These are phyloP conservation scores for Chlamydomonas urium DNA, from an alignment of 139 green algal genomes.

Conservation along the genomic window DNA sequence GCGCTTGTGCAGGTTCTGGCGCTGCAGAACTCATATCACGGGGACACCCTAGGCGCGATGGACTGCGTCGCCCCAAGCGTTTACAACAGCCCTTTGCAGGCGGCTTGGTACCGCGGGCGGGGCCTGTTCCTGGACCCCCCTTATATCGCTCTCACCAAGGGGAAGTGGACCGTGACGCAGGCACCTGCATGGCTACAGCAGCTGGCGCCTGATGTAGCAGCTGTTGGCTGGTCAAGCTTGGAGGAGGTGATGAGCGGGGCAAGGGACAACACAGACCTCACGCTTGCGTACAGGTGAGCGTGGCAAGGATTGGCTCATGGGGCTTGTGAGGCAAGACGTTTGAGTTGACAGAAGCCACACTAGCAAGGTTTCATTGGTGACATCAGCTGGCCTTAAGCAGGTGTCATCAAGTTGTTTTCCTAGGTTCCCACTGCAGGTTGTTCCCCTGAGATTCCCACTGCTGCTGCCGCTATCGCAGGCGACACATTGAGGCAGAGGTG, in stretches of 20 bases:
- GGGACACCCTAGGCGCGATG: conserved; percentile 94
- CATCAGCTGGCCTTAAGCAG: no score
- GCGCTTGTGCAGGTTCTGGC: conserved; percentile 75
- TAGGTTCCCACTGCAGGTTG: no score
- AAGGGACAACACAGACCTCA: background rate
- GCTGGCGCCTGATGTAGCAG: background rate
- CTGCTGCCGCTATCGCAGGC: no score
- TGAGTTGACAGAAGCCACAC: no score
- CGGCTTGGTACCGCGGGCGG: conserved; percentile 31
- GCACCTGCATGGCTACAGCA: background rate
- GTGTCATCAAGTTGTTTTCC: background rate
- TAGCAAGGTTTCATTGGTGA: no score
- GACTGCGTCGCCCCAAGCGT: conserved; percentile 66
- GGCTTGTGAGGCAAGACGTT: no score
- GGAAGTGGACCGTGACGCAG: conserved; percentile 9
- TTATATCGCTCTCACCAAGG: conserved; percentile 32
- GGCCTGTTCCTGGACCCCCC: conserved; percentile 80
- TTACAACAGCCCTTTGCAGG: conserved; percentile 68
- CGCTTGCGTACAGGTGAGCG: conserved; percentile 8
- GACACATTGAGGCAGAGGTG: conserved; percentile 13
- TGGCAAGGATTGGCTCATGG: no score
- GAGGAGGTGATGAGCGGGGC: background rate
- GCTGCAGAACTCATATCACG: conserved; percentile 88
- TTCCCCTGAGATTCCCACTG: no score
- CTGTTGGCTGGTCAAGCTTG: background rate